Conservation (phyloP, 2,329 filamentous ascomycete genomes). For the Nannizziopsis arthrosporioides region DNA sequence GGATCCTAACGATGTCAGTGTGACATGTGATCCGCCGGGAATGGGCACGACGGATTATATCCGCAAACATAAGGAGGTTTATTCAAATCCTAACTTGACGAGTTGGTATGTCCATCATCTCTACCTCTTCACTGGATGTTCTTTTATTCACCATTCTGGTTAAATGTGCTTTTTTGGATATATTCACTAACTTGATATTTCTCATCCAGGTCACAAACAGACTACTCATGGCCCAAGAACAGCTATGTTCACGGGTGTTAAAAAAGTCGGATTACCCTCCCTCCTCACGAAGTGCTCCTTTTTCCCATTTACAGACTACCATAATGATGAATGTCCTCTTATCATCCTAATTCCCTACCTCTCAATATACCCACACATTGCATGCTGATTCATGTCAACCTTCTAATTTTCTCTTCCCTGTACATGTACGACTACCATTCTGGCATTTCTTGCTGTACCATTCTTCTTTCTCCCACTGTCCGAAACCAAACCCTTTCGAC, state of each 20-base stretch:
- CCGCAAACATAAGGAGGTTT: conserved; percentile 47
- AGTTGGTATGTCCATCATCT: conserved; percentile 39
- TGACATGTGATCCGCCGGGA: conserved; percentile 57
- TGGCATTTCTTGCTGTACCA: not conserved
- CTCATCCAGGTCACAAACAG: conserved; percentile 34
- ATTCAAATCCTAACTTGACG: conserved; percentile 53
- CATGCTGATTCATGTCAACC: not conserved
- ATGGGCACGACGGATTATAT: conserved; percentile 60
- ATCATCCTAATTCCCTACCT: not conserved
- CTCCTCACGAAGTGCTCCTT: not conserved
- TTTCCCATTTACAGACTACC: too few relatives aligned
- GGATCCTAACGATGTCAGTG: conserved; percentile 43
- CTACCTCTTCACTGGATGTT: not conserved
- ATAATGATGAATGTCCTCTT: not conserved
- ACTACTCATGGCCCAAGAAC: conserved; percentile 51
- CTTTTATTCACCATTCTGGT: not conserved
- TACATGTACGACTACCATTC: conserved; percentile 6
- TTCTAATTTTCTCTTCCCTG: not conserved
- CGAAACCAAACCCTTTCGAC: too few relatives aligned
- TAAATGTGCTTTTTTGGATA: not conserved
- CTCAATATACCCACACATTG: too few relatives aligned
- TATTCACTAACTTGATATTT: conserved; percentile 11
- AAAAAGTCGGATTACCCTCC: not conserved
- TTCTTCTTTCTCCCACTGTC: not conserved
- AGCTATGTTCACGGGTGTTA: conserved; percentile 47